Evolutionary conservation across 1,139 yeast genomes (phyloP).

Genomic region (Lodderomyces jiufengensis): DNA sequence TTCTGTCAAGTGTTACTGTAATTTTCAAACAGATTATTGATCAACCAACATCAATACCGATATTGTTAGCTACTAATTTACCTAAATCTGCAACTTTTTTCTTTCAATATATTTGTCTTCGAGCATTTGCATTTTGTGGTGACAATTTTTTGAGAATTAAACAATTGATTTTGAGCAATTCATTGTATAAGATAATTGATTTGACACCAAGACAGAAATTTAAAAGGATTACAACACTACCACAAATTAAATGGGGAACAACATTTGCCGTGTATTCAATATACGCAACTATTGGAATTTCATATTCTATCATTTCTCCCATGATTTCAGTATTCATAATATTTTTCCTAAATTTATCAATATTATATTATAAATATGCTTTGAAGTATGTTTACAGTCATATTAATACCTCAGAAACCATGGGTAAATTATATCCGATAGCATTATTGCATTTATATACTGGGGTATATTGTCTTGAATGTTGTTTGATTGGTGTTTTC

Average conservation of each 20-base stretch:
- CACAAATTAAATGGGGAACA: conserved; percentile 69
- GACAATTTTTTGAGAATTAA: conserved; percentile 57
- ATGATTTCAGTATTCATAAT: conserved; percentile 62
- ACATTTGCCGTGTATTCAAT: conserved; percentile 73
- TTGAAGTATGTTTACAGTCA: conserved; percentile 52
- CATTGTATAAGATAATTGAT: conserved; percentile 38
- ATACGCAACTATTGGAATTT: conserved; percentile 70
- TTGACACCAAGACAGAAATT: conserved; percentile 61
- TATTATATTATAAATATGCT: conserved; percentile 67
- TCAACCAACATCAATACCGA: conserved; percentile 70
- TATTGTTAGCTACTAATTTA: conserved; percentile 65
- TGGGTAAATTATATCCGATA: conserved; percentile 66
- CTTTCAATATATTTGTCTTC: conserved; percentile 66
- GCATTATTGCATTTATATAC: conserved; percentile 74
- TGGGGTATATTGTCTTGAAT: conserved; percentile 77
- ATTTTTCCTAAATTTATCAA: conserved; percentile 53
- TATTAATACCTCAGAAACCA: conserved; percentile 56
- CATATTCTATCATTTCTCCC: conserved; percentile 78
- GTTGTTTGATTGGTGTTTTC: conserved; percentile 72
- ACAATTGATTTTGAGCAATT: conserved; percentile 37
- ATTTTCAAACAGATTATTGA: conserved; percentile 62
- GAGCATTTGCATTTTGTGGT: conserved; percentile 73
- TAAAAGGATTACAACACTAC: conserved; percentile 38
- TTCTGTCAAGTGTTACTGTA: conserved; percentile 75
- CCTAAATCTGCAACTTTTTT: conserved; percentile 84